Base-by-base conservation (phyloP, 805 yeast genomes). In the Suhomyces prunicola region DNA sequence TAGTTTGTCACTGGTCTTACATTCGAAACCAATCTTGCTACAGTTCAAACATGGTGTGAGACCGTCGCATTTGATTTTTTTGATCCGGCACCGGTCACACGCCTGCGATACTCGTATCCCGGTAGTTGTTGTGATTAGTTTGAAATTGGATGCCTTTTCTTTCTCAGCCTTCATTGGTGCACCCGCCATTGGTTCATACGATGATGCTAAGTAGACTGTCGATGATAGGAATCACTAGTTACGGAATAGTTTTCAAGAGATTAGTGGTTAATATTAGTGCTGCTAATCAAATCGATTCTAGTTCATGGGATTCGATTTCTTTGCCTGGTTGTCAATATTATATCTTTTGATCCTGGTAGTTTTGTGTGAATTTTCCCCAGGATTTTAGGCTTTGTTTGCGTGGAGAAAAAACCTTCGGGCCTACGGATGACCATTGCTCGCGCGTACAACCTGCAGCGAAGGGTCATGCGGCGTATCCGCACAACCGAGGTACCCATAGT, bases 51-150 rank as follows among this genome's bases (percentile, higher is more conserved):
- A 88, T 1, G 91, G 91, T 2, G 81, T 76, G 54, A 78, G 75
- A 1, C 92, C 93, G 61, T 86, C 88, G 68, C 94, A 88, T 57
- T 84, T 84, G 57, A 87, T 86, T 68, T 87, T 88, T 59, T 88
- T 85, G 57, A 86, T 82, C 45, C 93, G 74, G 61, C 94, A 88
- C 33, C 94, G 72, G 66, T 88, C 94, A 69, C 96, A 88, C 2
- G 94, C 94, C 66, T 88, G 94, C 1, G 87, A 80, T 2, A 86
- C 85, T 55, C 93, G 55, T n/a, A 69, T 61, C 0, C 79, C 78
- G 5, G 68, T 55, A 3, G 70, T 69, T 15, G 79, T 73, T 47
- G 62, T 67, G 47, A 75, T 75, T 47, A 74, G 60, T 54, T 73
- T 73, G 53, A 69, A 64, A 56, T 71, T 72, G 15, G 71, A 57